phyloP scores from a whole-genome alignment of 2,329 filamentous ascomycete genomes.

The Diaporthe destruens region DNA sequence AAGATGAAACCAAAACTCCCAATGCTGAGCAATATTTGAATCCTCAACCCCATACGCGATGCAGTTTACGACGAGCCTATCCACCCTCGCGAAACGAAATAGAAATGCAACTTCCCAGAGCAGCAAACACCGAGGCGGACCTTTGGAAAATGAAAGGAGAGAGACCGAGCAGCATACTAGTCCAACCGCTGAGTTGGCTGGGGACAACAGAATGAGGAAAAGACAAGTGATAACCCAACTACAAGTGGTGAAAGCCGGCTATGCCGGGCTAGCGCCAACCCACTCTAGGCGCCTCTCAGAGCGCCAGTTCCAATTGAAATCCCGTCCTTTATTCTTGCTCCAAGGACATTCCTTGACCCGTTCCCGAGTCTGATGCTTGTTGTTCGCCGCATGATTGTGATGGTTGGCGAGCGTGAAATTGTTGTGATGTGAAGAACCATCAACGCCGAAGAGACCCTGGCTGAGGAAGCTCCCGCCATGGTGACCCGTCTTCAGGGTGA shows the following conservation, averaged over 20 bases:
- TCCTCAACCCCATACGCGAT: conserved; percentile 42
- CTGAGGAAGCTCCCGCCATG: conserved; percentile 56
- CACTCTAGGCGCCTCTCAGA: conserved; percentile 81
- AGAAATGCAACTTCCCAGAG: conserved; percentile 43
- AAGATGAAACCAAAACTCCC: conserved; percentile 44
- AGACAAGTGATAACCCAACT: conserved; percentile 60
- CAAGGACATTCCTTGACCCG: conserved; percentile 67
- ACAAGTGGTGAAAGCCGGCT: conserved; percentile 76
- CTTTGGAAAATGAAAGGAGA: conserved; percentile 45
- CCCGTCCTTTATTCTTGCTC: conserved; percentile 65
- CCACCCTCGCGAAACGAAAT: conserved; percentile 42
- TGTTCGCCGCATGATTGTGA: conserved; percentile 49
- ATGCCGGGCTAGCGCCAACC: conserved; percentile 76
- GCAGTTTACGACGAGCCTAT: conserved; percentile 42
- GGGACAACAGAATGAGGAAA: conserved; percentile 39
- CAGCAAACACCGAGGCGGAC: conserved; percentile 43
- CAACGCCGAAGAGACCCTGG: conserved; percentile 62
- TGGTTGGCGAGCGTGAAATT: conserved; percentile 42
- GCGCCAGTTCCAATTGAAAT: conserved; percentile 70
- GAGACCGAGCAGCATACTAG: conserved; percentile 44
- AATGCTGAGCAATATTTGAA: conserved; percentile 39
- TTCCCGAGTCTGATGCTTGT: conserved; percentile 58
- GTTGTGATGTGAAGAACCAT: conserved; percentile 48
- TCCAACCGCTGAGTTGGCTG: conserved; percentile 18
- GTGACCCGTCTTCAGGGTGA: conserved; percentile 60